Evolutionary conservation across 371 early-diverging fungal species (phyloP), one percentile per base, ranked within the genome.

Genomic region (Mucor sp.): DNA sequence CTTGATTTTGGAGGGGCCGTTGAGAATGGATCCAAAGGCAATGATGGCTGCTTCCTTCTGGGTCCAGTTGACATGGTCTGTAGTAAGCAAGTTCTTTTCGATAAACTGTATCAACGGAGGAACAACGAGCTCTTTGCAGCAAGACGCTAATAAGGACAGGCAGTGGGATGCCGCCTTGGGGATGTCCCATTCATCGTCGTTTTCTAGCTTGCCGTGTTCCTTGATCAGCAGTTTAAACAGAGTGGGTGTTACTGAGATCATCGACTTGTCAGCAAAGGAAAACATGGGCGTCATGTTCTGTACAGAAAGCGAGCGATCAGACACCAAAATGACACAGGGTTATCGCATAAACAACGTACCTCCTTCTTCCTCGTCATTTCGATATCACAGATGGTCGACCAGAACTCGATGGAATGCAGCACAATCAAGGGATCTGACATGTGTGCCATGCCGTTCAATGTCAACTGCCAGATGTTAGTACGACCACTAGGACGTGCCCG

Each of bases 21-120:
- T 19, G n/a, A 62, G 28, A 9, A 62, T 62, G 21, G 47, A 62
- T 6, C 62, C 62, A 32, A 62, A 62, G 8, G 62, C 62, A 30
- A 33, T 62, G 21, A 62, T 48, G 28, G 62, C 27, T 17, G 62
- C 62, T 33, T 62, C 62, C 21, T 19, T 44, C 47, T 62, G 19
- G 11, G 21, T 48, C 62, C 62, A 62, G 21, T 9, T 0, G 4
- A 39, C 21, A n/a, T 25, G 59, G 0, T 19, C 21, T 12, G 32
- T 3, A 11, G 14, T n/a, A 7, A 62, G 19, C 7, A 62, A 44
- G 6, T 62, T 62, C 4, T 62, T 12, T 0, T 37, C 28, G 5
- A 62, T 62, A 5, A 62, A 48, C 19, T 6, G 32, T 11, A 62
- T 62, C 4, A 33, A 19, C 48, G 47, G 50, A 4, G 62, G 62